Percentiles rank a stretch among this genome's conserved stretches.
These are phyloP conservation scores for Puccinia brachypodii DNA, from an alignment of 1,284 basidiomycete genomes.

Conservation along the genomic window DNA sequence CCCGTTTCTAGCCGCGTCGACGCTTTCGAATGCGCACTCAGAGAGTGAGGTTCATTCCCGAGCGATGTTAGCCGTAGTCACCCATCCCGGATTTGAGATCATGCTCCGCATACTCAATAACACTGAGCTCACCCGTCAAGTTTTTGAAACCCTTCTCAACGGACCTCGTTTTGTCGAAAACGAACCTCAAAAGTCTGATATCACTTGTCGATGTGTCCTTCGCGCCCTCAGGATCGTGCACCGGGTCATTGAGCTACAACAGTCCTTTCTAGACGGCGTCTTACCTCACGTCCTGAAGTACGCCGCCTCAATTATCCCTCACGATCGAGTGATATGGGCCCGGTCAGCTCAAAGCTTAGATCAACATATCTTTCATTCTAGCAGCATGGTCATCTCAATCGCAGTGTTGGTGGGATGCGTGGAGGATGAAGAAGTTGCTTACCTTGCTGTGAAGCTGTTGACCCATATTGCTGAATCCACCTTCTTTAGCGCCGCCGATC, in stretches of 20 bases:
- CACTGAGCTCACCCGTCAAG: constrained; percentile 68
- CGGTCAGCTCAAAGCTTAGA: constrained; percentile 67
- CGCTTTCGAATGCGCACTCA: constrained; percentile 18
- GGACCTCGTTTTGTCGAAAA: constrained; percentile 69
- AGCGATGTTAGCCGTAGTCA: constrained; percentile 24
- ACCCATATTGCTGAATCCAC: constrained; percentile 65
- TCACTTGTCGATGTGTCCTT: constrained; percentile 64
- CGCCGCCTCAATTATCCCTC: constrained; percentile 62
- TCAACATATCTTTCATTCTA: constrained; percentile 73
- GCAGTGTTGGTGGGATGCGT: constrained; percentile 77
- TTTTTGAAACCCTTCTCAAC: constrained; percentile 74
- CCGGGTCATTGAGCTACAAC: constrained; percentile 79
- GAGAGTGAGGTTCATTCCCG: constrained; percentile 32
- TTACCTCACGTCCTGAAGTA: constrained; percentile 71
- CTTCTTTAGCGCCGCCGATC: constrained; percentile 62
- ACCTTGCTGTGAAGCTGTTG: constrained; percentile 78
- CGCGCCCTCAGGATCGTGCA: constrained; percentile 79
- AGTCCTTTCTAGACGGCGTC: constrained; percentile 83
- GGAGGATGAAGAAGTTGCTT: constrained; percentile 68
- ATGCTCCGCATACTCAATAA: constrained; percentile 76
- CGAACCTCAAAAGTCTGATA: constrained; percentile 62
- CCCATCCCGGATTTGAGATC: constrained; percentile 84
- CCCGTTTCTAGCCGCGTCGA: constrained; percentile 25
- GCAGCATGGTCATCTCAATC: constrained; percentile 76
- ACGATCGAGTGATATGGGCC: constrained; percentile 65